Base-by-base conservation (phyloP, 371 early-diverging fungal species). In the Globomyces sp. region DNA sequence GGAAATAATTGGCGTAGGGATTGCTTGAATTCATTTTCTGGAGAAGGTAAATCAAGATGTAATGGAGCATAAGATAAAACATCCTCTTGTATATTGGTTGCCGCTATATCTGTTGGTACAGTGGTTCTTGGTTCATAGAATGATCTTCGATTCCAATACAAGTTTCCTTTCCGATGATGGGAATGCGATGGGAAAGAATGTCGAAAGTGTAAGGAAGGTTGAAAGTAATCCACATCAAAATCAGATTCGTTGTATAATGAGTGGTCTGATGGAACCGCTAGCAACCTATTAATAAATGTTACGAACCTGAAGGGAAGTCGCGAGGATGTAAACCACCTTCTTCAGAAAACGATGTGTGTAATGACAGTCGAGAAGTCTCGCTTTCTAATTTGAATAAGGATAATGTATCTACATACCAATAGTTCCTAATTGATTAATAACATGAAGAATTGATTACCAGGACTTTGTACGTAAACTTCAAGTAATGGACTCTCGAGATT, bases 191-290 rank as follows among this genome's bases (percentile, higher is more conserved):
- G 4, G 39, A 55, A 55, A n/a, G 39, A 39, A 55, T 55, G 55
- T 55, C 55, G 3, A 55, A 55, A 55, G n/a, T 55, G 55, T 39
- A 55, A 55, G n/a, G 34, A 8, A 2, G 55, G 55, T 40, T 55
- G 55, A 13, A 55, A 55, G 40, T 55, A 55, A 39, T 55, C 55
- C 4, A 39, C 55, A 55, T 55, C 55, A 39, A 55, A 55, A 2
- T 55, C 55, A 39, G 55, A 39, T 39, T 55, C 55, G 34, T 55
- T 40, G 24, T 24, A 24, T 39, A 55, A 39, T 13, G 55, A 55
- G 4, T 39, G 34, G 34, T 55, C 55, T 4, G 55, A 55, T 5
- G 55, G 55, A 13, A 55, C 55, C 4, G 24, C 24, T 24, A 24
- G 24, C 24, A 24, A 24, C 0, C 24, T 24, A 24, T 24, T 24